Conservation (phyloP, 805 yeast species). For the Ogataea wickerhamii region DNA sequence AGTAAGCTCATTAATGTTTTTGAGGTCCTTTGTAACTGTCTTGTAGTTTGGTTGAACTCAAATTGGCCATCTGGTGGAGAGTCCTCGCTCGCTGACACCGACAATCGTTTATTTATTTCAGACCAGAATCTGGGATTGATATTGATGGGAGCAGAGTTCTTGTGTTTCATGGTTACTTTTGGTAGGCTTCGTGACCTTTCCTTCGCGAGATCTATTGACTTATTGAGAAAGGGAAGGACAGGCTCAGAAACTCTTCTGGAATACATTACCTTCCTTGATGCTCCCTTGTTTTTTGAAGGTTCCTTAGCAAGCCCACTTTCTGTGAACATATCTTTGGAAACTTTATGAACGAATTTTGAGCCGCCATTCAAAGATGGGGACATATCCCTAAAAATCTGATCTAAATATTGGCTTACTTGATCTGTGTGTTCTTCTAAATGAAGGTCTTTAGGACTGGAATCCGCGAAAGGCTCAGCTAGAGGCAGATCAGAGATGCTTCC, state of each 20-base stretch:
- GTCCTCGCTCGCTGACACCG: conserved; percentile 14
- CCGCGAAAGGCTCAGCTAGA: not conserved
- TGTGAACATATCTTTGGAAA: too few relatives aligned
- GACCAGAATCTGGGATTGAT: conserved; percentile 17
- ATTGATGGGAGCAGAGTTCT: conserved; percentile 5
- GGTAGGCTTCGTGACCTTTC: conserved; percentile 11
- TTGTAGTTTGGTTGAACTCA: conserved; percentile 10
- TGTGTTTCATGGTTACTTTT: conserved; percentile 17
- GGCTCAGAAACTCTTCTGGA: conserved; percentile 16
- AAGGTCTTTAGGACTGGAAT: not conserved
- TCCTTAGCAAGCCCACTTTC: not conserved
- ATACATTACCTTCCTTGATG: not conserved
- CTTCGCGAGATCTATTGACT: not conserved
- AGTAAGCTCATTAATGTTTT: conserved; percentile 10
- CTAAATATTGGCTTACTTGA: not conserved
- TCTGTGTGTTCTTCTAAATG: conserved; percentile 1
- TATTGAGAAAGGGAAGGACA: not conserved
- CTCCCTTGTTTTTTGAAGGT: too few relatives aligned
- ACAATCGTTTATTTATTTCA: conserved; percentile 6
- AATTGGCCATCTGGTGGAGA: conserved; percentile 11
- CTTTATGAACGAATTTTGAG: too few relatives aligned
- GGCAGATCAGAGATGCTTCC: not conserved
- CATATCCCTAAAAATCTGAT: conserved; percentile 3
- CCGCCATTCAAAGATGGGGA: not conserved
- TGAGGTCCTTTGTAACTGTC: conserved; percentile 12